Evolutionary conservation across 2,329 filamentous ascomycete species (phyloP), one percentile per base, ranked within the genome.

Genomic region (Chrysosporium keratinophilum): DNA sequence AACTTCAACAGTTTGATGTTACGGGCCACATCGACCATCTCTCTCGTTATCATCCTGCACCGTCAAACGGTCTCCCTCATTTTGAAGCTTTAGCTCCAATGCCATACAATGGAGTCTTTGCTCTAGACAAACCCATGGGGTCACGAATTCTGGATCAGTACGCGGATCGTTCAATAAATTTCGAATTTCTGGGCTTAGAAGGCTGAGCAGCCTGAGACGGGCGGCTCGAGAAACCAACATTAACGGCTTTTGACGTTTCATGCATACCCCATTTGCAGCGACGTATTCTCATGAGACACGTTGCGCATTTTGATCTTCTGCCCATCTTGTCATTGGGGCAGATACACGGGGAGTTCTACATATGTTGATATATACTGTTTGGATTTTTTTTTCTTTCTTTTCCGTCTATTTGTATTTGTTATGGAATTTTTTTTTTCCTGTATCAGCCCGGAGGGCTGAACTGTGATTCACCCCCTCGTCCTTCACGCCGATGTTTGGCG

Each of bases 101-200:
- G 19, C 33, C 45, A 11, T 58, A 54, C 43, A 45, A 40, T 23
- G 46, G 49, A 19, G 44, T 51, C 15, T 55, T 59, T 14, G 37
- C 52, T 7, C 44, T 54, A 17, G 54, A 54, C 37, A 58, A 59
- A 39, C 53, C 44, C n/a, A 23, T 54, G n/a, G 34, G 48, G 11
- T 43, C 54, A 14, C 52, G 56, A 2, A 58, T 59, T 15, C 54
- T 59, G 33, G 51, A 55, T n/a, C 45, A 47, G 14, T 57, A 49
- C 31, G 45, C 45, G 40, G 56, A 58, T 9, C 55, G 47, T 7
- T 28, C 23, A n/a, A 35, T 23, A 28, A 45, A 47, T 35, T 58
- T 55, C 46, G 56, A 57, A 34, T 58, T 58, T 15, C 37, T 58
- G 28, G 57, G 56, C 19, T 40, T 52, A 40, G 50, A 52, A 11